Evolutionary conservation across 768 basidiomycete genomes (phyloP).

Genomic region (Sarcomyxa edulis): DNA sequence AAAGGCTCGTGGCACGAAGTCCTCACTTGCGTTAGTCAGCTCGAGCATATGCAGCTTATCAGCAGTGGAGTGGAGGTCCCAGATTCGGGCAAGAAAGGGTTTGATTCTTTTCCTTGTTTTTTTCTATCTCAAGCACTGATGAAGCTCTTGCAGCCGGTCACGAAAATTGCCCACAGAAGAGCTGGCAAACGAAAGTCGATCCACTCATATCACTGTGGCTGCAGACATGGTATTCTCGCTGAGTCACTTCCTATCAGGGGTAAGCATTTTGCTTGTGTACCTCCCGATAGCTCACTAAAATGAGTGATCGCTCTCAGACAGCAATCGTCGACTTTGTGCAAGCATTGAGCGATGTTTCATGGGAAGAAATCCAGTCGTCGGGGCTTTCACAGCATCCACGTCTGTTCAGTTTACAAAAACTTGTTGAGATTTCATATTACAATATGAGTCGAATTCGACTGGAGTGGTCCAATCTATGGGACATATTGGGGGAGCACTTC

Average conservation of each 20-base stretch:
- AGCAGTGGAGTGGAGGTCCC: slow-evolving; percentile 84
- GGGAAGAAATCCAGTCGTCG: slow-evolving; percentile 99
- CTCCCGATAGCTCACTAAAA: slow-evolving; percentile 2
- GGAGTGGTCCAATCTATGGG: slow-evolving; percentile 98
- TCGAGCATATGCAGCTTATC: slow-evolving; percentile 98
- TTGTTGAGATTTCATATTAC: slow-evolving; percentile 99
- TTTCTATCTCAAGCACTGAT: slow-evolving; percentile 1
- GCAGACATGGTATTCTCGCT: slow-evolving; percentile 99
- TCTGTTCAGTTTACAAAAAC: slow-evolving; percentile 93
- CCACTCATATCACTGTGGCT: slow-evolving; percentile 96
- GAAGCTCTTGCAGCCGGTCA: slow-evolving; percentile 29
- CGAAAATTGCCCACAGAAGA: slow-evolving; percentile 84
- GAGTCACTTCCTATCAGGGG: slow-evolving; percentile 91
- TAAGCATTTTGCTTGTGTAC: slow-evolving; percentile 30
- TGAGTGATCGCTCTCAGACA: slow-evolving; percentile 42
- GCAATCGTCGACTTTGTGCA: slow-evolving; percentile 98
- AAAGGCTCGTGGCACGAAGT: slow-evolving; percentile 97
- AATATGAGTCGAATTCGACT: slow-evolving; percentile 98
- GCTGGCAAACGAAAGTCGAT: slow-evolving; percentile 92
- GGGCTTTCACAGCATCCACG: slow-evolving; percentile 91
- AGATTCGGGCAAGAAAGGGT: slow-evolving; percentile 81
- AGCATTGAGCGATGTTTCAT: slow-evolving; percentile 93
- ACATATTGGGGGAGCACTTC: slow-evolving; percentile 96
- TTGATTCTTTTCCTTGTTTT: slow-evolving; percentile 17
- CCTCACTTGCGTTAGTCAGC: slow-evolving; percentile 92